phyloP scores from a whole-genome alignment of 2,329 filamentous ascomycete species.

The Aotearoamyces nothofagi region DNA sequence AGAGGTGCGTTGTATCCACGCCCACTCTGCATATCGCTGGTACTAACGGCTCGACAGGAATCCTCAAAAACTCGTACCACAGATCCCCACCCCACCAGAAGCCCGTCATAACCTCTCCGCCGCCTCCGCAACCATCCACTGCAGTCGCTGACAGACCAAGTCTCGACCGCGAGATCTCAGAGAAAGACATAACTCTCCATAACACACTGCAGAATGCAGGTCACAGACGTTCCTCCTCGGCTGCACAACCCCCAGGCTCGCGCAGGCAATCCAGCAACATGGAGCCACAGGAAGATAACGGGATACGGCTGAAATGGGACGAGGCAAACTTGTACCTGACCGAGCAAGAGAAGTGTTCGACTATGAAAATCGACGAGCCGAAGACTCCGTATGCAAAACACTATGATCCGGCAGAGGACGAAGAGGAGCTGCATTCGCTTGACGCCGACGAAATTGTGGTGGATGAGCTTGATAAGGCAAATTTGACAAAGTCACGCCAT shows the following conservation, averaged over 20 bases:
- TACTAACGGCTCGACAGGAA: conserved; percentile 40
- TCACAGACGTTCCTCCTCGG: conserved; percentile 71
- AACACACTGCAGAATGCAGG: conserved; percentile 95
- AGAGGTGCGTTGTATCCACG: conserved; percentile 16
- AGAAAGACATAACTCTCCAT: conserved; percentile 82
- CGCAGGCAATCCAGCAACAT: conserved; percentile 37
- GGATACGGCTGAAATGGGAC: conserved; percentile 87
- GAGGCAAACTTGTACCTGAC: conserved; percentile 95
- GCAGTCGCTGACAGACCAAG: conserved; percentile 21
- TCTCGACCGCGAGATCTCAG: conserved; percentile 29
- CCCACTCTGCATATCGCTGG: conserved; percentile 2
- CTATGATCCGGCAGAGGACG: conserved; percentile 81
- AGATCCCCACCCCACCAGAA: conserved; percentile 34
- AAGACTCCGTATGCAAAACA: conserved; percentile 93
- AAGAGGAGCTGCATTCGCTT: conserved; percentile 47
- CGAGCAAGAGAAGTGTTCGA: conserved; percentile 85
- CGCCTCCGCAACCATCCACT: conserved; percentile 17
- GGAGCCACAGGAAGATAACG: conserved; percentile 34
- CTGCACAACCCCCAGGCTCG: conserved; percentile 46
- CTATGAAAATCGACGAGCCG: conserved; percentile 98
- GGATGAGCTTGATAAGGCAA: conserved; percentile 45
- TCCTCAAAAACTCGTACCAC: conserved; percentile 79
- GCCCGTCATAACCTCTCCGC: conserved; percentile 27
- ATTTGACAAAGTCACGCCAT: conserved; percentile 10
- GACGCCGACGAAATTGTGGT: conserved; percentile 59